These are phyloP conservation scores for Sporisorium exsertum DNA, from an alignment of 1,284 basidiomycete genomes.

Conservation along the genomic window DNA sequence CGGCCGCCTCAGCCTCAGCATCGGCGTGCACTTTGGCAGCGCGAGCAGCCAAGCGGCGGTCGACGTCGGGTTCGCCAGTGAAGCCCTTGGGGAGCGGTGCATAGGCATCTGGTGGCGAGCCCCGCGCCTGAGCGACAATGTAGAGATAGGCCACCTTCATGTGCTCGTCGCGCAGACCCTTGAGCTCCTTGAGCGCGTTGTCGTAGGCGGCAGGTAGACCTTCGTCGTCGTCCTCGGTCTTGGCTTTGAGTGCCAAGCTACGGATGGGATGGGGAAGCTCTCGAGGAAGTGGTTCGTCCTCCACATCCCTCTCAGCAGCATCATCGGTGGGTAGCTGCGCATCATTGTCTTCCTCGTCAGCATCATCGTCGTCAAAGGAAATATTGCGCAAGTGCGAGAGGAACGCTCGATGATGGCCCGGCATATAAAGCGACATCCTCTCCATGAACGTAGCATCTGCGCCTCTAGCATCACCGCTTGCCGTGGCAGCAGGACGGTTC, in stretches of 20 bases:
- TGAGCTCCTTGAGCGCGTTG: slow-evolving; percentile 78
- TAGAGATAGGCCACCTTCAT: slow-evolving; percentile 87
- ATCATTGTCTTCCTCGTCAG: slow-evolving; percentile 6
- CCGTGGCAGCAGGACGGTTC: slow-evolving; percentile 22
- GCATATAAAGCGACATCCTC: slow-evolving; percentile 59
- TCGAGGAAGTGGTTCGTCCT: neutral
- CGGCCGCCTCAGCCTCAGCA: slow-evolving; percentile 26
- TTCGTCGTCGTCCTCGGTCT: slow-evolving; percentile 39
- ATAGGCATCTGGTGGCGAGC: slow-evolving; percentile 52
- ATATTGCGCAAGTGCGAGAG: slow-evolving; percentile 77
- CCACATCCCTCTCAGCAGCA: neutral
- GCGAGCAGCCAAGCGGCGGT: slow-evolving; percentile 23
- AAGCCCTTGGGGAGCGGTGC: slow-evolving; percentile 50
- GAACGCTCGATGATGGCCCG: slow-evolving; percentile 80
- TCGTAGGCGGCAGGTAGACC: slow-evolving; percentile 74
- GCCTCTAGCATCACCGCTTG: slow-evolving; percentile 20
- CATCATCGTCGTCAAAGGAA: slow-evolving; percentile 44
- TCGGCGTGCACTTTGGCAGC: slow-evolving; percentile 11
- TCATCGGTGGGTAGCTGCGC: neutral
- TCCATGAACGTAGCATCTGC: slow-evolving; percentile 65
- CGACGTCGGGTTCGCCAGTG: slow-evolving; percentile 32
- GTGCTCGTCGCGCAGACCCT: slow-evolving; percentile 85
- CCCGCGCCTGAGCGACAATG: slow-evolving; percentile 70
- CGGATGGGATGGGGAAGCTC: slow-evolving; percentile 55
- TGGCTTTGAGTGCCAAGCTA: slow-evolving; percentile 50